These are phyloP conservation scores for Claviceps humidiphila DNA, from an alignment of 2,329 filamentous ascomycete genomes.

Conservation along the genomic window DNA sequence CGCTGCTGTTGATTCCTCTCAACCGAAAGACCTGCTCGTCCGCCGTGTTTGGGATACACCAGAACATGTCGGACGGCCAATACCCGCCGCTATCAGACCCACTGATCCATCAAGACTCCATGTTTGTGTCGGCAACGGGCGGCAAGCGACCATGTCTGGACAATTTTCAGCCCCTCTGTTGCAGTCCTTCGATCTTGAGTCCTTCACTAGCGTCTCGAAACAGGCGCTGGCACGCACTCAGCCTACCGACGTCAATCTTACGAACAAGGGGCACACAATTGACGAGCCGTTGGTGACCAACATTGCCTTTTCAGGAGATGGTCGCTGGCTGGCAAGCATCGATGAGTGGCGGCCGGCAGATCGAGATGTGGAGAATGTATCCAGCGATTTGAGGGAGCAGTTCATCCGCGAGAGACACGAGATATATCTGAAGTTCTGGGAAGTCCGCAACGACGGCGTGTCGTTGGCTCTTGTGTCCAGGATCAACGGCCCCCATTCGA, in stretches of 20 bases:
- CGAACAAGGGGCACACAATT: conserved; percentile 56
- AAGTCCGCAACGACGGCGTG: conserved; percentile 42
- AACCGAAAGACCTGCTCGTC: conserved; percentile 39
- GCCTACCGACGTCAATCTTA: conserved; percentile 65
- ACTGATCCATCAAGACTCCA: conserved; percentile 49
- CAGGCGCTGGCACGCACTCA: conserved; percentile 86
- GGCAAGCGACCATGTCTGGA: conserved; percentile 40
- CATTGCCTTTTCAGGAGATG: conserved; percentile 65
- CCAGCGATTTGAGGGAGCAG: conserved; percentile 24
- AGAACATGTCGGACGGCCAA: conserved; percentile 31
- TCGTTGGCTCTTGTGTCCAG: conserved; percentile 67
- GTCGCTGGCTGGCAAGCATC: conserved; percentile 79
- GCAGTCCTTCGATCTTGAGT: conserved; percentile 77
- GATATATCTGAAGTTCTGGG: conserved; percentile 84
- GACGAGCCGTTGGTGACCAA: conserved; percentile 66
- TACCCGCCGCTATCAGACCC: conserved; percentile 52
- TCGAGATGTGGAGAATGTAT: conserved; percentile 45
- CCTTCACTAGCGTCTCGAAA: conserved; percentile 64
- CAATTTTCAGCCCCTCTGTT: conserved; percentile 45
- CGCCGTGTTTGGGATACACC: conserved; percentile 34
- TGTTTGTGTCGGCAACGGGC: conserved; percentile 51
- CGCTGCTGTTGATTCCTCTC: conserved; percentile 34
- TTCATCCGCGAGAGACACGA: conserved; percentile 47
- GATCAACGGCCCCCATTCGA: conserved; percentile 69
- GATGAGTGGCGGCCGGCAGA: conserved; percentile 77